A percentile compares a stretch with the other conserved stretches of the same genome.
These are phyloP conservation scores for Lanmaoa pseudosensibilis DNA, from an alignment of 768 basidiomycete genomes.

Conservation along the genomic window DNA sequence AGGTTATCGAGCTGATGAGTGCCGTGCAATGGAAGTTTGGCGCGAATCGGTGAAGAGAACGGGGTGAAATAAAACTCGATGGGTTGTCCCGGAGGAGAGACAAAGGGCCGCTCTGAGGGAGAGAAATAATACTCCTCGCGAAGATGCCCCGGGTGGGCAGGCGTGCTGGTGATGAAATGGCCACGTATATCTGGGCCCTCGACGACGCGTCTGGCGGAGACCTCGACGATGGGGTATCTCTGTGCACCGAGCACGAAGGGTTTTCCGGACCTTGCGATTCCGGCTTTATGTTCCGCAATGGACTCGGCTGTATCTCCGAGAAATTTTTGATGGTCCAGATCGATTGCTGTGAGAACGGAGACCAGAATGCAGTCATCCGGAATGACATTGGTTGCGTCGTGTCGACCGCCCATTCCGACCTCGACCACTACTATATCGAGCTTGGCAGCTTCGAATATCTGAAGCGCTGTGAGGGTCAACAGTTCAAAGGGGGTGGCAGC, in stretches of 20 bases:
- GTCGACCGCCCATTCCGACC: constrained; percentile 90
- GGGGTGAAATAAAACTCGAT: constrained; percentile 45
- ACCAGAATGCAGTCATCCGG: constrained; percentile 66
- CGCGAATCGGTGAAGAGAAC: constrained; percentile 45
- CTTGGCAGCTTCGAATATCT: constrained; percentile 64
- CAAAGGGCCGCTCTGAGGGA: constrained; percentile 29
- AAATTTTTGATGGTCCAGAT: constrained; percentile 91
- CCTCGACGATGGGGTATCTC: constrained; percentile 47
- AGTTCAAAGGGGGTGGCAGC: constrained; percentile 78
- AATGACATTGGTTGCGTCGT: constrained; percentile 93
- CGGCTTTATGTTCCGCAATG: constrained; percentile 83
- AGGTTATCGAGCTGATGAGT: constrained; percentile 85
- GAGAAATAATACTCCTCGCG: constrained; percentile 36
- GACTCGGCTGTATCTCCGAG: constrained; percentile 72
- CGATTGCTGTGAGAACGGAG: constrained; percentile 83
- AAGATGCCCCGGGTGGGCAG: constrained; percentile 39
- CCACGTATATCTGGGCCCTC: constrained; percentile 38
- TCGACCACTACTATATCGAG: constrained; percentile 87
- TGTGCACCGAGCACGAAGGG: constrained; percentile 72
- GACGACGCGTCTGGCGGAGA: constrained; percentile 45
- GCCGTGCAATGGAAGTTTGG: constrained; percentile 69
- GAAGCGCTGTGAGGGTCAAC: constrained; percentile 77
- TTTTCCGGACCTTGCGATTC: constrained; percentile 64
- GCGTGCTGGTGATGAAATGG: constrained; percentile 36
- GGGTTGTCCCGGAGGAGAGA: constrained; percentile 40